Evolutionary conservation across 2,329 filamentous ascomycete species (phyloP).

Genomic region (Endoconidiophora polonica): DNA sequence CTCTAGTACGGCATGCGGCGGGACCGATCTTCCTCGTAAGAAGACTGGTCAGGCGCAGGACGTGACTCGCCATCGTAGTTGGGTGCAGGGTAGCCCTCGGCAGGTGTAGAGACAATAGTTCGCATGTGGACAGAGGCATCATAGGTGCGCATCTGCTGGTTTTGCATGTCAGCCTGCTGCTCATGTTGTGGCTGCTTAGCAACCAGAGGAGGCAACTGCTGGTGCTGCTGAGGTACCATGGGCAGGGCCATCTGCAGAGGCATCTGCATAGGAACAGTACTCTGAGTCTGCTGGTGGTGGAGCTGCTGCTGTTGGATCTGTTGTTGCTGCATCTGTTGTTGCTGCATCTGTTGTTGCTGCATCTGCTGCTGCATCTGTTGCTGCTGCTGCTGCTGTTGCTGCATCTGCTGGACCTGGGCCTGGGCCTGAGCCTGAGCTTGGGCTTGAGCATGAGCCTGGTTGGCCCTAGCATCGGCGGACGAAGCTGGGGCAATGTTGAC

Average conservation of each 20-base stretch:
- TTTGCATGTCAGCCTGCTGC: background rate
- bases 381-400: no score
- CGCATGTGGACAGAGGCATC: slow-evolving; percentile 2
- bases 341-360: background rate
- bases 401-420: no score
- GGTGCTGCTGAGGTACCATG: background rate
- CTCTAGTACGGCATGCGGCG: slow-evolving; percentile 6
- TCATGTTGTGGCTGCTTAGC: background rate
- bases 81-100: background rate
- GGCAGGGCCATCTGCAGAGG: background rate
- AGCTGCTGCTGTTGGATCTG: no score
- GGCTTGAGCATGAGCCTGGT: no score
- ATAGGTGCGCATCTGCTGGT: background rate
- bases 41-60: slow-evolving; percentile 1
- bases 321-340: background rate
- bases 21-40: slow-evolving; percentile 4
- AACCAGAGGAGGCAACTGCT: background rate
- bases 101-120: background rate
- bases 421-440: no score
- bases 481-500: background rate
- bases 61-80: background rate
- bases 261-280: background rate
- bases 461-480: no score
- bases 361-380: background rate
- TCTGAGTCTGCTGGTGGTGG: background rate